A percentile compares a stretch with the other conserved stretches of the same genome.
Conservation (phyloP, 1,139 yeast species). For the Blastobotrys buckinghamii region DNA sequence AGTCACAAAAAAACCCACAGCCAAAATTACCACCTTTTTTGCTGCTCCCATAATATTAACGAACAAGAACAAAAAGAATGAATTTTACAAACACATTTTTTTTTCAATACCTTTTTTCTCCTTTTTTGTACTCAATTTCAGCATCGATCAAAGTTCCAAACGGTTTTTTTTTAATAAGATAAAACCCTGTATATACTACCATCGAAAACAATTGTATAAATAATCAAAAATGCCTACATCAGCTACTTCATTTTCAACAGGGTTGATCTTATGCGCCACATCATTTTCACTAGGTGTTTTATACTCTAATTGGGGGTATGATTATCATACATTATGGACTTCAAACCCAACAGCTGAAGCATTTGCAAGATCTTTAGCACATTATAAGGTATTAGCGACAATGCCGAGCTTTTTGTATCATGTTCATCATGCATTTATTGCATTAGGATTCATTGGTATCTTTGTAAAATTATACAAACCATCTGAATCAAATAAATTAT, state of each 20-base stretch:
- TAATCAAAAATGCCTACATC: conserved; percentile 26
- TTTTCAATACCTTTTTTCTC: too few species aligned
- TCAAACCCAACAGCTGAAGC: conserved; percentile 45
- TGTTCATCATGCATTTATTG: conserved; percentile 53
- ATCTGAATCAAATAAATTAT: conserved; percentile 69
- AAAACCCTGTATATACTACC: too few species aligned
- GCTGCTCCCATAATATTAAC: too few species aligned
- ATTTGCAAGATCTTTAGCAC: conserved; percentile 58
- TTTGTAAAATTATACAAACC: conserved; percentile 82
- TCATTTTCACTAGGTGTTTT: conserved; percentile 77
- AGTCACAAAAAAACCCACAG: too few species aligned
- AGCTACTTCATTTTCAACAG: conserved; percentile 34
- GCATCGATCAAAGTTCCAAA: too few species aligned
- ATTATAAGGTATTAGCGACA: conserved; percentile 66
- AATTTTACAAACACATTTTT: too few species aligned
- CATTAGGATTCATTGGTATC: conserved; percentile 64
- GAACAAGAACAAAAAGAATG: too few species aligned
- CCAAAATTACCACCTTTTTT: too few species aligned
- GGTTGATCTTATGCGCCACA: conserved; percentile 44
- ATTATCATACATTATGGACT: conserved; percentile 69
- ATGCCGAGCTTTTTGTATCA: conserved; percentile 57
- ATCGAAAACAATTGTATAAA: too few species aligned
- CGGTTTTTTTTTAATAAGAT: too few species aligned
- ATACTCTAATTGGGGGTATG: conserved; percentile 78
- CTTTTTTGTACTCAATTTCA: too few species aligned